Percentiles rank a stretch among this genome's conserved stretches.
Conservation (phyloP, 2,329 filamentous ascomycete genomes). For the Fusarium pilosicola region DNA sequence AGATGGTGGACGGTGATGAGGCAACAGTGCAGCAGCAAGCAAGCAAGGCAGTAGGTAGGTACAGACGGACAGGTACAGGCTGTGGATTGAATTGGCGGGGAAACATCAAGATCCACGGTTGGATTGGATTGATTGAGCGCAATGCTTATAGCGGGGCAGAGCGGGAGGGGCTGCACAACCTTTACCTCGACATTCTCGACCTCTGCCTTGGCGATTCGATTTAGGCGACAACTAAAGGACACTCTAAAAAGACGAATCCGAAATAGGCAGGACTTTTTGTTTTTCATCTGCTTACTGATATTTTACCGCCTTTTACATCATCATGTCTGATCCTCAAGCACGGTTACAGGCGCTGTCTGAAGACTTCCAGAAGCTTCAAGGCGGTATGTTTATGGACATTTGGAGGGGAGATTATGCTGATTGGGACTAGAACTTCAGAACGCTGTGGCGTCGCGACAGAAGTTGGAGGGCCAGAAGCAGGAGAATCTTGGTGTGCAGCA, state of each 20-base stretch:
- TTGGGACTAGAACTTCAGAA: slow-evolving; percentile 75
- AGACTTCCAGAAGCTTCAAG: slow-evolving; percentile 87
- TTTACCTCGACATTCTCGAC: slow-evolving; percentile 8
- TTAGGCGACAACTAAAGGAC: slow-evolving; percentile 23
- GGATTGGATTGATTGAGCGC: slow-evolving; percentile 32
- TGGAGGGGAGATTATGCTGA: slow-evolving; percentile 11
- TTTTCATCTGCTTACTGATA: neutral
- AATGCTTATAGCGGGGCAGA: slow-evolving; percentile 50
- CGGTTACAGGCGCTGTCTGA: slow-evolving; percentile 85
- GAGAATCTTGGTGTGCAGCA: slow-evolving; percentile 91
- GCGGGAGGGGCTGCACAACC: slow-evolving; percentile 41
- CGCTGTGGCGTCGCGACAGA: slow-evolving; percentile 82
- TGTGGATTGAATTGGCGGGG: slow-evolving; percentile 50
- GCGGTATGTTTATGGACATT: slow-evolving; percentile 63
- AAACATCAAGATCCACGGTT: slow-evolving; percentile 45
- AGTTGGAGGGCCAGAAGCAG: slow-evolving; percentile 91
- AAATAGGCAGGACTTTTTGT: neutral
- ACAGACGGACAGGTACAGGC: slow-evolving; percentile 11
- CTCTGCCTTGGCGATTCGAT: slow-evolving; percentile 13
- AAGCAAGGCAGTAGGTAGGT: neutral
- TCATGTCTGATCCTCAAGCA: slow-evolving; percentile 79
- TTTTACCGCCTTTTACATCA: slow-evolving; percentile 1
- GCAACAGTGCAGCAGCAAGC: slow-evolving; percentile 28
- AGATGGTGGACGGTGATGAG: slow-evolving; percentile 32
- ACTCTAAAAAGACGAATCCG: slow-evolving; percentile 1